Evolutionary conservation across 306 rosid species (phyloP), one percentile per base, ranked within the genome.

Genomic region (Acmispon strigosus): DNA sequence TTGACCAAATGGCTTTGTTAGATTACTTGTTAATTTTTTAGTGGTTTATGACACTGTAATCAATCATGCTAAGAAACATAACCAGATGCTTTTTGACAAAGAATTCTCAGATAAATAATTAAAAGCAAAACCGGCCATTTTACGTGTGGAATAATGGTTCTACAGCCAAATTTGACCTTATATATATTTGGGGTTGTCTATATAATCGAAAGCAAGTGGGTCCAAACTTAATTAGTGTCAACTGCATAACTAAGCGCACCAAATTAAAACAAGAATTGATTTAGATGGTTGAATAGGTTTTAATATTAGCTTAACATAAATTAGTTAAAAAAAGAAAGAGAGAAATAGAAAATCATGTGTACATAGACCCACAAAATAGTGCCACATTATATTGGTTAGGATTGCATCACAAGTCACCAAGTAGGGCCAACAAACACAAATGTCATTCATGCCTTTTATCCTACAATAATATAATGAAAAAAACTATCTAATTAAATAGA

Each of bases 131-230:
- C 48, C 20, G 5, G 73, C 34, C 64, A 70, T 54, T 84, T 73
- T 85, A 79, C 83, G 94, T 69, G 55, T 62, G 81, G 75, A 88
- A 81, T 82, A 82, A 86, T 83, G 90, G 76, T 59, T 51, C 57
- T 69, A 78, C 75, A 72, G 78, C 77, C 76, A 76, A 76, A 62
- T 66, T 75, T 72, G 83, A 78, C 90, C 84, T 85, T 58, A 50
- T 17, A 60, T 58, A 50, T 17, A 60, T 45, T 77, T 61, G 64
- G 75, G 62, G 19, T 73, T 79, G 84, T 81, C 80, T 54, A 34
- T 36, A 58, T 72, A 69, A 83, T 69, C 36, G 63, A 83, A 80
- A 79, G 69, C 74, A 70, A 69, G 88, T 85, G 84, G 86, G 85
- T 56, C 87, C 85, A 56, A 70, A 59, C 34, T 60, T 60, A 76